A percentile compares a stretch with the other conserved stretches of the same genome.
Evolutionary conservation across 495 filamentous ascomycete genomes (phyloP).

Genomic region (Geoglossum glabrum): DNA sequence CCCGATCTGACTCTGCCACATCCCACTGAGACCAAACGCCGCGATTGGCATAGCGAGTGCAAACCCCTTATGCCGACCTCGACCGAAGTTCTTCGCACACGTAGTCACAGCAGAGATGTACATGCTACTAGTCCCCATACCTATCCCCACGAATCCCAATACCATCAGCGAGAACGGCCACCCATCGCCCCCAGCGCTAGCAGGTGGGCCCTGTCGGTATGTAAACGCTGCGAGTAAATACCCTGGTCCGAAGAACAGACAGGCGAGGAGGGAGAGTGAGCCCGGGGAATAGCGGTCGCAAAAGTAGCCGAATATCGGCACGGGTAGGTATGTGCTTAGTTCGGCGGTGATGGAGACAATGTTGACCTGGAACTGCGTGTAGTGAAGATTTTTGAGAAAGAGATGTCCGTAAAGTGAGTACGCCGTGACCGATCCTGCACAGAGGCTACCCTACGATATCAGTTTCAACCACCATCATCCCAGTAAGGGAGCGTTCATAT

Average conservation of each 20-base stretch:
- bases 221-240: slow-evolving; percentile 68
- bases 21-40: slow-evolving; percentile 73
- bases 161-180: slow-evolving; percentile 73
- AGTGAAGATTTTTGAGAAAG: slow-evolving; percentile 64
- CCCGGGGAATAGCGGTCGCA: slow-evolving; percentile 75
- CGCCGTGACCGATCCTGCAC: slow-evolving; percentile 65
- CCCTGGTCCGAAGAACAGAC: slow-evolving; percentile 51
- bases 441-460: slow-evolving; percentile 28
- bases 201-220: slow-evolving; percentile 42
- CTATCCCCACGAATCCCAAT: slow-evolving; percentile 58
- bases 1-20: slow-evolving; percentile 86
- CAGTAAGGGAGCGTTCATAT: neutral
- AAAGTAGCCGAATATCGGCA: slow-evolving; percentile 71
- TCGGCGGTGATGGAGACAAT: slow-evolving; percentile 65
- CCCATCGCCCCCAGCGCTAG: slow-evolving; percentile 32
- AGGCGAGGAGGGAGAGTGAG: slow-evolving; percentile 49
- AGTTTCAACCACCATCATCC: neutral
- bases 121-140: slow-evolving; percentile 66
- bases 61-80: slow-evolving; percentile 68
- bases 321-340: slow-evolving; percentile 71
- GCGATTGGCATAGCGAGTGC: slow-evolving; percentile 84
- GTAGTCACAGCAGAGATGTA: slow-evolving; percentile 77
- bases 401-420: slow-evolving; percentile 84
- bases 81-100: slow-evolving; percentile 91
- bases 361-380: slow-evolving; percentile 82